A percentile compares a stretch with the other conserved stretches of the same genome.
These are phyloP conservation scores for Mucor circinelloides DNA, from an alignment of 371 early-diverging fungal genomes.

Conservation along the genomic window DNA sequence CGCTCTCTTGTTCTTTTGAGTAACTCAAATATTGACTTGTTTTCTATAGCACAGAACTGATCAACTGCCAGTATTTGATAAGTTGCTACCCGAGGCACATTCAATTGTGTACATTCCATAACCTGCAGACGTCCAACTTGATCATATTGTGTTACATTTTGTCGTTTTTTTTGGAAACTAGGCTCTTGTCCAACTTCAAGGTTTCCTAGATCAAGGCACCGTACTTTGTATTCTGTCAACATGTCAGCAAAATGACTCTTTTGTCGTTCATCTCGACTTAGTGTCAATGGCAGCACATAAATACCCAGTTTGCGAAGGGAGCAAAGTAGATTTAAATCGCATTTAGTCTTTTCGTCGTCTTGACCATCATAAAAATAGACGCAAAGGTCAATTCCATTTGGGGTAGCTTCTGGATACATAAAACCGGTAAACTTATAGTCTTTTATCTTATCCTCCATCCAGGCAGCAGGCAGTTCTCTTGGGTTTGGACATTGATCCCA, in stretches of 20 bases:
- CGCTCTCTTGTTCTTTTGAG: conserved; percentile 36
- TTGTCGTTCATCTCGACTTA: background rate
- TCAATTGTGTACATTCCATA: conserved; percentile 34
- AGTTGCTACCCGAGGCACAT: conserved; percentile 29
- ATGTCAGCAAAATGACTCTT: conserved; percentile 18
- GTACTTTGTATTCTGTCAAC: conserved; percentile 18
- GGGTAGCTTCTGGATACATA: conserved; percentile 43
- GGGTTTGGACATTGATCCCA: conserved; percentile 33
- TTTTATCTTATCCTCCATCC: background rate
- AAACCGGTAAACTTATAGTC: conserved; percentile 16
- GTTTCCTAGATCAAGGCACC: conserved; percentile 23
- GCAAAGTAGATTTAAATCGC: conserved; percentile 36
- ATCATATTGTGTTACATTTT: background rate
- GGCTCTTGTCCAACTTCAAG: conserved; percentile 18
- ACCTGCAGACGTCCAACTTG: conserved; percentile 7
- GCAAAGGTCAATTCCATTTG: conserved; percentile 49
- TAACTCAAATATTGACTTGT: conserved; percentile 31
- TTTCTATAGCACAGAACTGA: conserved; percentile 41
- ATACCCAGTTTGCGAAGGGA: conserved; percentile 33
- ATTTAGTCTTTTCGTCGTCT: conserved; percentile 14
- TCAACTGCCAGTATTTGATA: conserved; percentile 45
- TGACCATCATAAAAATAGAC: conserved; percentile 46
- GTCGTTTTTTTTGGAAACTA: conserved; percentile 6
- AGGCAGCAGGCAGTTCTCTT: conserved; percentile 17
- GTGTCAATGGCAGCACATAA: conserved; percentile 33